phyloP scores from a whole-genome alignment of 306 rosid genomes.

The Gastrolobium villosum region DNA sequence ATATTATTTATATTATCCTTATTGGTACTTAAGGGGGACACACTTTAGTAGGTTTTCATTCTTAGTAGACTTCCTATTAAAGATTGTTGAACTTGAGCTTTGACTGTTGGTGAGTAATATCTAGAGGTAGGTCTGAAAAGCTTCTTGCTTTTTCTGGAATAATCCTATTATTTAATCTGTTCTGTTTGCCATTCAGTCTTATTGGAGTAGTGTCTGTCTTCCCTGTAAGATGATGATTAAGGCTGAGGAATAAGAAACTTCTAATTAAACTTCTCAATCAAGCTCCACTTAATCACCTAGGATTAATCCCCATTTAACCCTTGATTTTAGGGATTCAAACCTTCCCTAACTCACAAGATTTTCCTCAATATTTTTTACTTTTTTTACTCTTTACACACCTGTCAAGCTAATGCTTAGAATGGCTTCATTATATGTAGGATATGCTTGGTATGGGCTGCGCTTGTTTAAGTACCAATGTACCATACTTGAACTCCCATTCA shows the following conservation, averaged over 20 bases:
- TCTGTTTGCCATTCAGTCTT: background rate
- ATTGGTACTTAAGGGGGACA: background rate
- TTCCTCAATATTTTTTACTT: background rate
- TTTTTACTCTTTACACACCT: background rate
- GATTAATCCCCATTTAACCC: background rate
- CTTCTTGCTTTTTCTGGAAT: background rate
- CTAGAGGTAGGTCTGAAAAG: background rate
- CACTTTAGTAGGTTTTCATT: background rate
- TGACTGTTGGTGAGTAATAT: slow-evolving; percentile 3
- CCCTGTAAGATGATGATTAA: background rate
- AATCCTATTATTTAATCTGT: background rate
- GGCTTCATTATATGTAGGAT: slow-evolving; percentile 6
- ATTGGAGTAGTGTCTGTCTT: background rate
- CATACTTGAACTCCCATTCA: background rate
- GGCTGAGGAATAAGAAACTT: background rate
- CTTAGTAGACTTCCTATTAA: background rate
- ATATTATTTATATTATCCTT: background rate
- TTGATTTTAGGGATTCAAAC: background rate
- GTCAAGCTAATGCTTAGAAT: slow-evolving; percentile 1
- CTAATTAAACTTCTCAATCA: background rate
- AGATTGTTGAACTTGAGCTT: slow-evolving; percentile 10
- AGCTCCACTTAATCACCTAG: background rate
- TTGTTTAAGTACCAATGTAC: background rate
- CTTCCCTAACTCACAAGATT: background rate
- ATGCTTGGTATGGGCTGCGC: background rate